phyloP scores from a whole-genome alignment of 805 yeast species.

The Candida endomychidarum region DNA sequence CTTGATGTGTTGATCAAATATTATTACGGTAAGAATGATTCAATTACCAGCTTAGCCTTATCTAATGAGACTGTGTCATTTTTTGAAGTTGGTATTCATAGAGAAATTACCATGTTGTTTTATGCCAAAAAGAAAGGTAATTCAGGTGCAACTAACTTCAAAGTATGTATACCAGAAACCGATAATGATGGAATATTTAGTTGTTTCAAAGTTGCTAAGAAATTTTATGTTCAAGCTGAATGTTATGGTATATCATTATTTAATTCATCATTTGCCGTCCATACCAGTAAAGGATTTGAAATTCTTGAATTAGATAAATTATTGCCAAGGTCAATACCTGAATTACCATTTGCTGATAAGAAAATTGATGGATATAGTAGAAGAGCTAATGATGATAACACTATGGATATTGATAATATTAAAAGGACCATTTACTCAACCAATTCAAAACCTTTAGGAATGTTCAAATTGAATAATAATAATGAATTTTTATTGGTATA shows the following conservation, averaged over 20 bases:
- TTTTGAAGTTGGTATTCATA: conserved; percentile 70
- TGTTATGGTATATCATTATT: conserved; percentile 61
- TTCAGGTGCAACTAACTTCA: conserved; percentile 47
- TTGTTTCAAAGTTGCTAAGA: conserved; percentile 37
- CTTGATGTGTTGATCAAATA: conserved; percentile 62
- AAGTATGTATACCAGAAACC: conserved; percentile 55
- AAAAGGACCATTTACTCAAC: conserved; percentile 39
- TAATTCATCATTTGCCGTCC: conserved; percentile 64
- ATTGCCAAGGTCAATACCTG: conserved; percentile 60
- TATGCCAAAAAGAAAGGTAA: conserved; percentile 54
- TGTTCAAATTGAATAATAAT: conserved; percentile 58
- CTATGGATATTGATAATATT: conserved; percentile 35
- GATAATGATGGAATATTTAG: conserved; percentile 52
- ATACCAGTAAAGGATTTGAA: conserved; percentile 66
- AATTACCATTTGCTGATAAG: conserved; percentile 30
- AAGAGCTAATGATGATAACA: conserved; percentile 12
- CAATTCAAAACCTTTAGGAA: conserved; percentile 55
- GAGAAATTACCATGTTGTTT: conserved; percentile 56
- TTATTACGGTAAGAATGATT: conserved; percentile 44
- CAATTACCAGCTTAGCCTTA: conserved; percentile 47
- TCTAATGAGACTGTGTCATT: conserved; percentile 51
- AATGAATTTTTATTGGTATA: conserved; percentile 62
- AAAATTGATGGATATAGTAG: conserved; percentile 32
- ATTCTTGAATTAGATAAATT: conserved; percentile 59
- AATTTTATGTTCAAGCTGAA: conserved; percentile 54